A percentile compares a stretch with the other conserved stretches of the same genome.
phyloP scores from a whole-genome alignment of 257 asterid genomes.

The Leonotis leonurus region DNA sequence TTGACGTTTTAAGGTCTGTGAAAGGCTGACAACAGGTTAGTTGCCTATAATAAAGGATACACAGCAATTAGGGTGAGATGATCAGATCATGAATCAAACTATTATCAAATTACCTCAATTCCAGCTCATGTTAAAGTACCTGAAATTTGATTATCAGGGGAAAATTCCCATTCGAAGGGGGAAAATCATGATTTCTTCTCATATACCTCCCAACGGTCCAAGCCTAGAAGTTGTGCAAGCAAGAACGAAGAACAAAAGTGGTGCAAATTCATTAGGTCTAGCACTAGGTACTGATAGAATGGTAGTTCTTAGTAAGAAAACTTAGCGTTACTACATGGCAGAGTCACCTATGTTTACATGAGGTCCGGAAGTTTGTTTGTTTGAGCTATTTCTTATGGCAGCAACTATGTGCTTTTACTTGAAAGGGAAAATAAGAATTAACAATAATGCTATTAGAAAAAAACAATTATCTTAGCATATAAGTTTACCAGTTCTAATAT shows the following conservation, averaged over 20 bases:
- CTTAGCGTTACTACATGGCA: no score
- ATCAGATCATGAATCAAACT: not conserved
- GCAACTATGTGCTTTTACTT: not conserved
- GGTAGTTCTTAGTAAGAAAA: not conserved
- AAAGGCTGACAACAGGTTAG: not conserved
- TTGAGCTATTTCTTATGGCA: not conserved
- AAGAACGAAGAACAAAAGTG: not conserved
- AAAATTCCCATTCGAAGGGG: not conserved
- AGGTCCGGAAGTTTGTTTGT: not conserved
- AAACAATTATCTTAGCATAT: not conserved
- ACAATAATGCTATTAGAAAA: not conserved
- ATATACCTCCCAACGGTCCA: not conserved
- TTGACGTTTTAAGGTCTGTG: not conserved
- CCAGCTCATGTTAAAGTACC: not conserved
- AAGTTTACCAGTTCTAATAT: not conserved
- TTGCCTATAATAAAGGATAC: not conserved
- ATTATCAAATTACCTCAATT: not conserved
- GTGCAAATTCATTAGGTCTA: no score
- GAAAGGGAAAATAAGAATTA: slow-evolving; percentile 1
- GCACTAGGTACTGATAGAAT: no score
- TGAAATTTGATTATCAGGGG: not conserved
- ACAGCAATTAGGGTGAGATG: not conserved
- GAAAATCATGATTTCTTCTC: not conserved
- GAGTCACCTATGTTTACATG: no score
- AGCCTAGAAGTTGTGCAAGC: not conserved